Percentiles rank a stretch among this genome's conserved stretches.
phyloP scores from a whole-genome alignment of 75 land plant species.

The Chamaecyparis obtusa region DNA sequence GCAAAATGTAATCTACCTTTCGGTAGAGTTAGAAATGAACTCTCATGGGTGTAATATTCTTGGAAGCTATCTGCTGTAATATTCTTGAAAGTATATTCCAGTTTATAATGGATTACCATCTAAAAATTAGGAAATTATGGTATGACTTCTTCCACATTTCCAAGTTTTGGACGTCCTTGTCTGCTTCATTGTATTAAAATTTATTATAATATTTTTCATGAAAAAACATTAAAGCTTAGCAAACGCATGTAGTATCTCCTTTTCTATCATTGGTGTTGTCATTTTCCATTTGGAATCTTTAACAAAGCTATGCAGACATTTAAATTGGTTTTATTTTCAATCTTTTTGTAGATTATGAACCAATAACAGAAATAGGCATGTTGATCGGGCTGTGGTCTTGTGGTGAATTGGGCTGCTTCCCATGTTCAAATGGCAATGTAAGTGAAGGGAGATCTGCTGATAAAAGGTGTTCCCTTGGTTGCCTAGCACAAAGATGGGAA shows the following conservation, averaged over 20 bases:
- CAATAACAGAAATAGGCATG: neutral
- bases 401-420: neutral
- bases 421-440: neutral
- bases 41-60: neutral
- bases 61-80: neutral
- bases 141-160: neutral
- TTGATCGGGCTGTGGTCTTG: neutral
- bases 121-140: neutral
- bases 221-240: neutral
- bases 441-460: neutral
- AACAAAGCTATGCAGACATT: neutral
- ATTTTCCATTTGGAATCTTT: neutral
- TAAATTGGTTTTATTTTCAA: neutral
- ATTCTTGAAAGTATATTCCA: neutral
- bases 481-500: neutral
- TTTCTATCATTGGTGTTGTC: neutral
- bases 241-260: neutral
- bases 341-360: neutral
- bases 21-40: neutral
- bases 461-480: neutral
- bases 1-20: neutral
- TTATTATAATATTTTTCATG: neutral
- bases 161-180: neutral
- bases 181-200: neutral
- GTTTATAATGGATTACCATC: neutral